Evolutionary conservation across 1,284 basidiomycete species (phyloP), one percentile per base, ranked within the genome.

Genomic region (Leccinum subfulvum): DNA sequence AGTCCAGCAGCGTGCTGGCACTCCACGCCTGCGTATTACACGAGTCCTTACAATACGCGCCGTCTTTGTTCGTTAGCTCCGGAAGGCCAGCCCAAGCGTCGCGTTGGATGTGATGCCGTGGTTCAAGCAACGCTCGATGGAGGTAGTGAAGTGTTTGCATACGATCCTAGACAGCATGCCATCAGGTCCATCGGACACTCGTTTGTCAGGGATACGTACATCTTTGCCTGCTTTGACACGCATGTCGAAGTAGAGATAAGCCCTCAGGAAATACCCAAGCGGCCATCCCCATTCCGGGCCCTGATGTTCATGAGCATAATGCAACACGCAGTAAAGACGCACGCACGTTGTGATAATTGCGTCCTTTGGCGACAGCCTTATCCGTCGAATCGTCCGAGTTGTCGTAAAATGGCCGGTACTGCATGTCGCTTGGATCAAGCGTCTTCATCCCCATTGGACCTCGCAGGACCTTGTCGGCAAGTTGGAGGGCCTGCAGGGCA

Each of bases 251-350:
- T 91, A 78, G 57, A 97, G 83, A 77, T 94, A 97, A 0, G 97
- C 95, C 58, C 93, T 89, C 67, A 99, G 79, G 84, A 97, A 98
- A 81, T 95, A 98, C 10, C 97, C 97, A 57, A 94, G 79, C 10
- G 95, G 94, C 92, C 94, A 96, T 13, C 89, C 91, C 95, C 94
- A 97, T 75, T 96, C 93, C 4, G 91, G 91, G 33, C 91, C 90
- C 85, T 92, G 37, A 68, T 44, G 47, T 28, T 44, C 26, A 53
- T 30, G 54, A 68, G 66, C 54, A 62, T 54, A 47, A 35, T 35
- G 4, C 13, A 53, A 60, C 14, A 59, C 53, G 28, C 33, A 53
- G 52, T 11, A 21, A 37, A 21, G 33, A 68, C 62, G 26, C 23
- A 75, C 82, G 56, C 67, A 90, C 91, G 69, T 92, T 86, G 69